These are phyloP conservation scores for Ustilago trichophora DNA, from an alignment of 1,284 basidiomycete species.

Conservation along the genomic window DNA sequence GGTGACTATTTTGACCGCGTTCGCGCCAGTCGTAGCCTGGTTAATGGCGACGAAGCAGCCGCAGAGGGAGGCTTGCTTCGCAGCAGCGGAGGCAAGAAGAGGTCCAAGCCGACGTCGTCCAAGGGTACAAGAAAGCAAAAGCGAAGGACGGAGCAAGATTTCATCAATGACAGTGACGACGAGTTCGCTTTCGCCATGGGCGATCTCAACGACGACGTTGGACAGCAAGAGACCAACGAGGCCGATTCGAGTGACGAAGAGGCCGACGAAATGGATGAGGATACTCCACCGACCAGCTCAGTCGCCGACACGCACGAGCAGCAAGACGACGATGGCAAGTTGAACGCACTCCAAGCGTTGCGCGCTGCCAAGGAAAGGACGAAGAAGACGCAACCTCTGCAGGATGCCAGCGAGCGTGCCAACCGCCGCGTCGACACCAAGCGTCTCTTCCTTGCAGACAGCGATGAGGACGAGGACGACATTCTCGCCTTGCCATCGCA, in stretches of 20 bases:
- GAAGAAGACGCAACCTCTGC: slow-evolving; percentile 12
- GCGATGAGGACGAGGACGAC: slow-evolving; percentile 32
- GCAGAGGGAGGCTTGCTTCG: slow-evolving; percentile 28
- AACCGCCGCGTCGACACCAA: slow-evolving; percentile 31
- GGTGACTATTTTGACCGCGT: slow-evolving; percentile 43
- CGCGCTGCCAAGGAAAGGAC: slow-evolving; percentile 24
- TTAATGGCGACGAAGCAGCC: slow-evolving; percentile 13
- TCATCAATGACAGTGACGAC: slow-evolving; percentile 63
- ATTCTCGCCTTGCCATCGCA: slow-evolving; percentile 17
- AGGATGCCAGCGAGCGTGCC: slow-evolving; percentile 20
- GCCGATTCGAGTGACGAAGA: slow-evolving; percentile 6
- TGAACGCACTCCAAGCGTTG: slow-evolving; percentile 22
- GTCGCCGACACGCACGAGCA: slow-evolving; percentile 19
- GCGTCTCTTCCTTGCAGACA: slow-evolving; percentile 35
- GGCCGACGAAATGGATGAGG: slow-evolving; percentile 1
- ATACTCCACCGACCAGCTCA: slow-evolving; percentile 31
- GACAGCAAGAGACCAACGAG: not conserved
- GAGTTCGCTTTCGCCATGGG: slow-evolving; percentile 53
- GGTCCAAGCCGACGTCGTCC: slow-evolving; percentile 5
- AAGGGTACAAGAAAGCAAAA: slow-evolving; percentile 23
- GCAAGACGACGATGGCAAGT: slow-evolving; percentile 16
- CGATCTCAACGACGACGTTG: slow-evolving; percentile 10
- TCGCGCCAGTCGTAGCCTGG: slow-evolving; percentile 18
- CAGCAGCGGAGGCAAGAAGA: slow-evolving; percentile 19
- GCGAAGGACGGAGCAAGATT: slow-evolving; percentile 48